A percentile compares a stretch with the other conserved stretches of the same genome.
phyloP scores from a whole-genome alignment of 2,329 filamentous ascomycete species.

The Septoria linicola region DNA sequence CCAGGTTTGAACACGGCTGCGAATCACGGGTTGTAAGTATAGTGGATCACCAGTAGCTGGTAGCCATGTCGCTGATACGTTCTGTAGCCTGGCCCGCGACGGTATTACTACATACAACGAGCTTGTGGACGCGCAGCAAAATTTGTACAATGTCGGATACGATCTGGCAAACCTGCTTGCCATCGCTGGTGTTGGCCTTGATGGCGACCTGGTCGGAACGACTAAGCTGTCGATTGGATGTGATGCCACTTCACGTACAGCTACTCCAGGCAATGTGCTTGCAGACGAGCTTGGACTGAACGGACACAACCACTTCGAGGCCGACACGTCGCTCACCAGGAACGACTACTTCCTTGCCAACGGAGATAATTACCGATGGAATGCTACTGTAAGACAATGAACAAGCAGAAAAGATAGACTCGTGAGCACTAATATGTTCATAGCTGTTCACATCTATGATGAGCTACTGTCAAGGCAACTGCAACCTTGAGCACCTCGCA shows the following conservation, averaged over 20 bases:
- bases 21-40: conserved; percentile 40
- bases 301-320: conserved; percentile 46
- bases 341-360: conserved; percentile 40
- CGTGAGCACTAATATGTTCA: not conserved
- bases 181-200: conserved; percentile 22
- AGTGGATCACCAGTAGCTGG: no score
- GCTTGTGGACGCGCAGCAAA: conserved; percentile 44
- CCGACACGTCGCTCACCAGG: conserved; percentile 42
- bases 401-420: no score
- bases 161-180: conserved; percentile 42
- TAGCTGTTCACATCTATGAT: conserved; percentile 40
- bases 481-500: conserved; percentile 35
- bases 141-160: conserved; percentile 46
- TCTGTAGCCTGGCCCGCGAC: conserved; percentile 37
- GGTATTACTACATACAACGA: conserved; percentile 43
- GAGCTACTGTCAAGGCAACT: conserved; percentile 37
- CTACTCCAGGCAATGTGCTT: conserved; percentile 30
- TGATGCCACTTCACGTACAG: conserved; percentile 43
- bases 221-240: conserved; percentile 44
- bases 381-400: conserved; percentile 30
- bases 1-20: conserved; percentile 34
- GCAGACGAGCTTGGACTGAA: conserved; percentile 42
- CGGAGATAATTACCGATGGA: conserved; percentile 41
- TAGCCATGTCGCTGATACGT: no score
- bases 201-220: conserved; percentile 29